phyloP scores from a whole-genome alignment of 2,329 filamentous ascomycete genomes.

The Ilyonectria destructans region DNA sequence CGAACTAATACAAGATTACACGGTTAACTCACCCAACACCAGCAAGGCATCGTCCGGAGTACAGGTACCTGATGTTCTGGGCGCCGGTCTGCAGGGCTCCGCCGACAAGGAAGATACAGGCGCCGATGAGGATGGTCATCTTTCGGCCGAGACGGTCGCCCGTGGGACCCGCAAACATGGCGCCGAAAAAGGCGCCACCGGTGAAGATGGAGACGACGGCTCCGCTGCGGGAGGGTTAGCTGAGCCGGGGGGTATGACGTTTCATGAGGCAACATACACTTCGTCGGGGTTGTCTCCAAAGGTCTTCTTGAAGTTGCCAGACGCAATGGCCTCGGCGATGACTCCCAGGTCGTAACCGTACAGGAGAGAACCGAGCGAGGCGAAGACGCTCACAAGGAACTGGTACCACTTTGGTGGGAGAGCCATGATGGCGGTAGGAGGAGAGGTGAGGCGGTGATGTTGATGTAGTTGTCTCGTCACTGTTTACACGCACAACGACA shows the following conservation, averaged over 20 bases:
- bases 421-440: constrained; percentile 52
- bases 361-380: constrained; percentile 46
- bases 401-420: constrained; percentile 64
- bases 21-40: constrained; percentile 66
- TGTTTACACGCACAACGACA: background rate
- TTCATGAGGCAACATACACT: constrained; percentile 50
- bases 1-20: background rate
- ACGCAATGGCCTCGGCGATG: constrained; percentile 68
- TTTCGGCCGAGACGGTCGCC: constrained; percentile 79
- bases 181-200: constrained; percentile 81
- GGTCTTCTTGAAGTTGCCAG: constrained; percentile 59
- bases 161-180: constrained; percentile 73
- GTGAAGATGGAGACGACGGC: constrained; percentile 81
- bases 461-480: background rate
- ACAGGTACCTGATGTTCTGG: constrained; percentile 71
- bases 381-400: constrained; percentile 61
- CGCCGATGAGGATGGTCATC: constrained; percentile 81
- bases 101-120: constrained; percentile 80
- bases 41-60: constrained; percentile 79
- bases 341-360: constrained; percentile 47
- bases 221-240: constrained; percentile 21
- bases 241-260: background rate
- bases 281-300: constrained; percentile 58
- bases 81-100: constrained; percentile 83
- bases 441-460: background rate